A percentile compares a stretch with the other conserved stretches of the same genome.
Evolutionary conservation across 768 basidiomycete species (phyloP).

Genomic region (Pleurotus citrinopileatus): DNA sequence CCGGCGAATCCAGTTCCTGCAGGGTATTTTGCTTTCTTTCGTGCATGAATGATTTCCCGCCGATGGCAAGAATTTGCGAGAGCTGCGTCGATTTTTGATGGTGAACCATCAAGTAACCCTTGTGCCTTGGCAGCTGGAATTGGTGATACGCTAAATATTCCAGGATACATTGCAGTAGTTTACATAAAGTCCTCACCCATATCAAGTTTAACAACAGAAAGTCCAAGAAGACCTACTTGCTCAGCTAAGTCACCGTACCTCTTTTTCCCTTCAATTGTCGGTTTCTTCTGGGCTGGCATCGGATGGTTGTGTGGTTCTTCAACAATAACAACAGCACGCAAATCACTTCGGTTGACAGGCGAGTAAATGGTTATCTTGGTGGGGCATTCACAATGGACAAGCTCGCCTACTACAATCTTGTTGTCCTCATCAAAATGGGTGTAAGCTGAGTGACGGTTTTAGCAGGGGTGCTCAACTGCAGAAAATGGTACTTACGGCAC

Average conservation of each 20-base stretch:
- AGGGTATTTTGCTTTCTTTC: background rate
- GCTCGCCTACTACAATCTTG: conserved; percentile 10
- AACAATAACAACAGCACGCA: conserved; percentile 13
- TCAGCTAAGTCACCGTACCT: conserved; percentile 3
- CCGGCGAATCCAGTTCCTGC: conserved; percentile 11
- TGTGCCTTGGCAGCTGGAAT: conserved; percentile 4
- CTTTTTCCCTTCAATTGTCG: conserved; percentile 11
- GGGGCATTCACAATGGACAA: conserved; percentile 11
- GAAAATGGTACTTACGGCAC: too few relatives aligned
- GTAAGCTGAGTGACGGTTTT: too few relatives aligned
- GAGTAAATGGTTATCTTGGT: conserved; percentile 13
- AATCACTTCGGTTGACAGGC: conserved; percentile 13
- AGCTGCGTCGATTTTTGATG: conserved; percentile 8
- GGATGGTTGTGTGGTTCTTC: conserved; percentile 15
- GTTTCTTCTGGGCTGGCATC: conserved; percentile 9
- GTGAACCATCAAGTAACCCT: conserved; percentile 1
- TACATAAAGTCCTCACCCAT: conserved; percentile 9
- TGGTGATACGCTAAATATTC: background rate
- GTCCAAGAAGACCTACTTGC: conserved; percentile 7
- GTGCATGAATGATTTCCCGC: conserved; percentile 7
- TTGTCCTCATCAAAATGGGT: conserved; percentile 10
- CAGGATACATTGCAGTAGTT: background rate
- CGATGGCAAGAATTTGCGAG: conserved; percentile 11
- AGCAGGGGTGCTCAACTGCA: too few relatives aligned
- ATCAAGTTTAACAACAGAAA: conserved; percentile 12